Evolutionary conservation across 2,329 filamentous ascomycete genomes (phyloP), one percentile per base, ranked within the genome.

Genomic region (Cercospora zeina): DNA sequence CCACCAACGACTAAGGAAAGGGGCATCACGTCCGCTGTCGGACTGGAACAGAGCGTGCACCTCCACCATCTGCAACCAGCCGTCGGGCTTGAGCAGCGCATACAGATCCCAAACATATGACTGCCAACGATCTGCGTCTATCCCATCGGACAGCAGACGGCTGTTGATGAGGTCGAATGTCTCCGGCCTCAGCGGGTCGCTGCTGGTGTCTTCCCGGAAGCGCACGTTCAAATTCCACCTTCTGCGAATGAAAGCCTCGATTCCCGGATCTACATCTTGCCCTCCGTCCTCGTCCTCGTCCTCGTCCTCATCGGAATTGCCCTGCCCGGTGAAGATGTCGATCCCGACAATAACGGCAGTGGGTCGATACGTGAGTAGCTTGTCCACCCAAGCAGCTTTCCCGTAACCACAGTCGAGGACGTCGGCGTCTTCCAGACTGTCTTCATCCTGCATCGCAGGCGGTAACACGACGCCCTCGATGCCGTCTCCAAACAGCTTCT

Each of bases 21-120:
- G 62, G 3, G 64, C 66, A 13, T 67, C 66, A 27, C 50, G 51
- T 3, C 70, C 64, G 34, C 85, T 86, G 4, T 91, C 91, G 0
- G 91, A 96, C 74, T 96, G 93, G 27, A 90, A 87, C 67, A 91
- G 91, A 74, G 88, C 88, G 71, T 96, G 91, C 69, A 93, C 84
- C 72, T 96, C 93, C n/a, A 90, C 85, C 83, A 96, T 87, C 72
- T 96, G 91, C 62, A 89, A 83, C 91, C 91, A 96, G 1, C 93
- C 92, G 1, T 87, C 89, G 5, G 87, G 88, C 55, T 85, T 88
- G 65, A 93, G 78, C 9, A 91, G 82, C 21, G 85, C 82, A 67
- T 85, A 84, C 63, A 96, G 89, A 69, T 96, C 93, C 68, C 81
- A 80, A 66, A 96, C 76, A 75, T 96, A 96, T 33, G 82, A 81